These are phyloP conservation scores for Paralagenidium karlingii DNA, from an alignment of 352 stramenopile species.

Conservation along the genomic window DNA sequence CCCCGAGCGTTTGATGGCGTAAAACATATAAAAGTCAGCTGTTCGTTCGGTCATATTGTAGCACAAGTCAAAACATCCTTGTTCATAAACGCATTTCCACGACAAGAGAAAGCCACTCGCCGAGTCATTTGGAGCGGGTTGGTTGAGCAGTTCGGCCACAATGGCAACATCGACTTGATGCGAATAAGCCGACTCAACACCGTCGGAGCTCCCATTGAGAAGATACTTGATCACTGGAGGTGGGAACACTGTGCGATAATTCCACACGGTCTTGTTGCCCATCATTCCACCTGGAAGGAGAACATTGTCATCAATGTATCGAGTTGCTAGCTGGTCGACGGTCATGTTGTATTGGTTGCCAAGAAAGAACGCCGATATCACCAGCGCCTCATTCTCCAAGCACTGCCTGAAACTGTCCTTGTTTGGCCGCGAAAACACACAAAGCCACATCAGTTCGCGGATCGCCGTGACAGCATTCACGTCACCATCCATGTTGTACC, in stretches of 20 bases:
- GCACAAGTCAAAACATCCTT: background rate
- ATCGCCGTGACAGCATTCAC: slow-evolving; percentile 4
- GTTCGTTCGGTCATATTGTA: slow-evolving; percentile 1
- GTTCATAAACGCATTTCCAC: slow-evolving; percentile 3
- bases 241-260: background rate
- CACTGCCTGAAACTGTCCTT: background rate
- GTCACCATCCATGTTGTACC: slow-evolving; percentile 2
- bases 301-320: slow-evolving; percentile 1
- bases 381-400: background rate
- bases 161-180: background rate
- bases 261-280: background rate
- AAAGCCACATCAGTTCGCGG: slow-evolving; percentile 1
- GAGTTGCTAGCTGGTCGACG: background rate
- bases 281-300: background rate
- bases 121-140: background rate
- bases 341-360: slow-evolving; percentile 1
- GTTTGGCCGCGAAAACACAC: too few relatives aligned
- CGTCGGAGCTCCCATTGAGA: background rate
- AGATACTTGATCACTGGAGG: background rate
- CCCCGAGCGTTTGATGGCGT: background rate
- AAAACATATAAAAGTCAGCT: background rate
- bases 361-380: background rate
- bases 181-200: background rate
- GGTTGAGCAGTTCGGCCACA: background rate
- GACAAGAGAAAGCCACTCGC: background rate